Conservation (phyloP, 805 yeast genomes). For the Starmerella stigmatis region DNA sequence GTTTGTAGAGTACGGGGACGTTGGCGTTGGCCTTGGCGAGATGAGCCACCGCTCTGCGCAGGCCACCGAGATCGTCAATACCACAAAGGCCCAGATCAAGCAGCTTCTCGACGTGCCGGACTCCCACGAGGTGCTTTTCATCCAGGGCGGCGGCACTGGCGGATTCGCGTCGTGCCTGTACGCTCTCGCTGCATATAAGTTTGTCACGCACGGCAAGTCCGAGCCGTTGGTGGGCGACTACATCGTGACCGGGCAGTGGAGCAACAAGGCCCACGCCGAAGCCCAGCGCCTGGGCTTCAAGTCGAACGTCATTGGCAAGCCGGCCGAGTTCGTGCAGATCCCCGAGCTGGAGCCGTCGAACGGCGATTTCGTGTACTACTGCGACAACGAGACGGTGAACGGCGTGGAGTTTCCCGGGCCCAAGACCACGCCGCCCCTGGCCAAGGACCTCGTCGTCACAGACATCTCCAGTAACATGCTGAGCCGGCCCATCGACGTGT, state of each 20-base stretch:
- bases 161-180: constrained; percentile 85
- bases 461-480: constrained; percentile 92
- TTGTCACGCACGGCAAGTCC: constrained; percentile 57
- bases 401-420: constrained; percentile 74
- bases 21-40: constrained; percentile 86
- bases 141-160: constrained; percentile 97
- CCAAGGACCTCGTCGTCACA: constrained; percentile 42
- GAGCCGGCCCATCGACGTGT: constrained; percentile 68
- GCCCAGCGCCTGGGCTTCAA: constrained; percentile 74
- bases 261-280: constrained; percentile 77
- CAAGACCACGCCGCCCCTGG: constrained; percentile 42
- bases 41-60: constrained; percentile 88
- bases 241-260: constrained; percentile 89
- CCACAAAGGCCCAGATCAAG: constrained; percentile 56
- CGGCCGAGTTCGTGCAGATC: constrained; percentile 53
- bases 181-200: constrained; percentile 66
- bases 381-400: constrained; percentile 95
- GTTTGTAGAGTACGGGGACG: constrained; percentile 55
- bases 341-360: constrained; percentile 53
- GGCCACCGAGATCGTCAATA: constrained; percentile 66
- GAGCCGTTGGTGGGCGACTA: constrained; percentile 54
- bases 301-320: constrained; percentile 60
- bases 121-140: constrained; percentile 84
- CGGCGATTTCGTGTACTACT: constrained; percentile 75
- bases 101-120: constrained; percentile 70